Percentiles rank a stretch among this genome's conserved stretches.
These are phyloP conservation scores for Protomyces gravidus DNA, from an alignment of 1,139 yeast species.

Conservation along the genomic window DNA sequence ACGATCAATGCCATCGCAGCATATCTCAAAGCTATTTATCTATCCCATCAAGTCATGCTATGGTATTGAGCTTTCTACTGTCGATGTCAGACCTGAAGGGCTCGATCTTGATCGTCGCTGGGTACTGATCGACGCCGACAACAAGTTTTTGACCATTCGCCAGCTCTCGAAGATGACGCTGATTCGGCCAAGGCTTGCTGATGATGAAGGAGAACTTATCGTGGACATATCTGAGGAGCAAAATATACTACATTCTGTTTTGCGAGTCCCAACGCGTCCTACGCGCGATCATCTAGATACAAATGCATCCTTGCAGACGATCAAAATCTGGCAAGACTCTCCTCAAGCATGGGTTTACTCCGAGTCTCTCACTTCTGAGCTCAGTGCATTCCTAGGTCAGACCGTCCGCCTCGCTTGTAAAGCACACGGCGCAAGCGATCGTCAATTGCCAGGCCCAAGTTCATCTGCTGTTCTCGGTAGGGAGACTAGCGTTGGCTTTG, in stretches of 20 bases:
- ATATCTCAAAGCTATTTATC: conserved; percentile 17
- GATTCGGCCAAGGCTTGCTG: conserved; percentile 6
- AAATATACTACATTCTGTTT: background rate
- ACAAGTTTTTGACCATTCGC: conserved; percentile 25
- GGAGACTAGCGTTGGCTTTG: conserved; percentile 17
- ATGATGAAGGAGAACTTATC: background rate
- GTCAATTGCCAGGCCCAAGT: background rate
- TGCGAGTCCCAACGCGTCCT: conserved; percentile 6
- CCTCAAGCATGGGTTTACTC: conserved; percentile 4
- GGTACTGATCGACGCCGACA: conserved; percentile 9
- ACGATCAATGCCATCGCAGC: background rate
- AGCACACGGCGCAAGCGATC: conserved; percentile 8
- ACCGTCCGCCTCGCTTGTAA: conserved; percentile 11
- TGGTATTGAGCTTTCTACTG: conserved; percentile 8
- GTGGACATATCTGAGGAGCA: background rate
- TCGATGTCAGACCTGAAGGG: conserved; percentile 8
- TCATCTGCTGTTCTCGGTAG: conserved; percentile 5
- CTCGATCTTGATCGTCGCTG: conserved; percentile 20
- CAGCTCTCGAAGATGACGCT: conserved; percentile 11
- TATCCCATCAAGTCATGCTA: conserved; percentile 27
- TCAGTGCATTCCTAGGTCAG: conserved; percentile 13
- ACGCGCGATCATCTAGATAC: background rate
- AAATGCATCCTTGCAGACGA: background rate
- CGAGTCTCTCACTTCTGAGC: background rate
- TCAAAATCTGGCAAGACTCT: conserved; percentile 8